Evolutionary conservation across 1,284 basidiomycete genomes (phyloP), one percentile per base, ranked within the genome.

Genomic region (Ustilago nuda): DNA sequence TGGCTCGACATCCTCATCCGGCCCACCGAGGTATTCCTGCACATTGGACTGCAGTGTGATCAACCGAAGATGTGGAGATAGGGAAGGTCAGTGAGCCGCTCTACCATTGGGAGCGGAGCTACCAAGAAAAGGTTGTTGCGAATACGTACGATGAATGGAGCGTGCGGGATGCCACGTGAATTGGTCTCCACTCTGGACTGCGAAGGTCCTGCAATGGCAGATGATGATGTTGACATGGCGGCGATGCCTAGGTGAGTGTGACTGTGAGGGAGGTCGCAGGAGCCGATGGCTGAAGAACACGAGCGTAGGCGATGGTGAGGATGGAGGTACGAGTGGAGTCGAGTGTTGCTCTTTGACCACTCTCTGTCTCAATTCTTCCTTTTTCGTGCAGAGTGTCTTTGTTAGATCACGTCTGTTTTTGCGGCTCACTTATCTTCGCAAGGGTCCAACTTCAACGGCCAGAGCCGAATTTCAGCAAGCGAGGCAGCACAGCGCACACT

Each of bases 151-250:
- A 98, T 92, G 85, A 99, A 99, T 0, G 94, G 93, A 4, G 96
- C 95, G 85, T 92, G 91, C 13, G 95, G 95, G 66, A 99, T 98
- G 1, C 95, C 95, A 60, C 95, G 89, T 1, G 94, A 91, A 82
- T 96, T 98, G 69, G 66, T 70, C 66, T 80, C 69, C 39, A 81
- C 62, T 30, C 61, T 59, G 27, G 61, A 23, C 50, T 73, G 64
- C n/a, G 74, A 73, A 3, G 68, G 65, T 6, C 68, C 62, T 9
- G 69, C 69, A 23, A 68, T 65, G 48, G 66, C 61, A 1, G 69
- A 48, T 23, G 73, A 56, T 30, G 72, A 52, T 17, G 62, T 41
- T 19, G 72, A 63, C 61, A 72, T 72, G 30, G 17, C 23, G 8
- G 43, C 52, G 27, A 35, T 54, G 6, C 32, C 19, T 33, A 13